phyloP scores from a whole-genome alignment of 2,329 filamentous ascomycete genomes.

The Clarireedia hainanense region DNA sequence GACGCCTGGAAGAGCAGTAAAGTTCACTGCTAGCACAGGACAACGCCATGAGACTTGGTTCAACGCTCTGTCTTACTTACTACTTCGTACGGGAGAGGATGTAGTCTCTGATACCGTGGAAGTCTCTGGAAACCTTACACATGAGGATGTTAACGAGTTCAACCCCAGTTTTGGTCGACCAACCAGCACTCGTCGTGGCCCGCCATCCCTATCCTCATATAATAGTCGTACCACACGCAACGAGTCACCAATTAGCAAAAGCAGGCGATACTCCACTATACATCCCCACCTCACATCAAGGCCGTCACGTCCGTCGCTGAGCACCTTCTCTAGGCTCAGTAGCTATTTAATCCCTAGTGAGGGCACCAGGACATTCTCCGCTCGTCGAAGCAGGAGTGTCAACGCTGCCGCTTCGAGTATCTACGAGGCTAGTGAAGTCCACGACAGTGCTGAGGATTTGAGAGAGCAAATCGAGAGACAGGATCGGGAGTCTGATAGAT shows the following conservation, averaged over 20 bases:
- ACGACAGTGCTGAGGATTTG: constrained; percentile 78
- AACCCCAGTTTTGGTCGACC: constrained; percentile 49
- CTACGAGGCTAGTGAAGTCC: constrained; percentile 49
- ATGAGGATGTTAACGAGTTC: constrained; percentile 68
- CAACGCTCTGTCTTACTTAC: constrained; percentile 88
- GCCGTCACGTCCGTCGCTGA: constrained; percentile 21
- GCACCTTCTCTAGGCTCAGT: constrained; percentile 49
- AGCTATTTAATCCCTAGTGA: constrained; percentile 44
- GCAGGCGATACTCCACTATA: constrained; percentile 5
- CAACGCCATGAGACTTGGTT: constrained; percentile 98
- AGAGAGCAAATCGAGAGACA: constrained; percentile 71
- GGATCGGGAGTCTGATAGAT: constrained; percentile 65
- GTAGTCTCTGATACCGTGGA: constrained; percentile 50
- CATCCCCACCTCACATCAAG: constrained; percentile 18
- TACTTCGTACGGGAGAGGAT: constrained; percentile 68
- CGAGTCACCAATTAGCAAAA: constrained; percentile 45
- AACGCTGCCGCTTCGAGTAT: constrained; percentile 35
- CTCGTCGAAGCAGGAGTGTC: constrained; percentile 43
- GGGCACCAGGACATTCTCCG: constrained; percentile 39
- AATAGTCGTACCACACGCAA: constrained; percentile 65
- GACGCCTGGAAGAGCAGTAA: constrained; percentile 79
- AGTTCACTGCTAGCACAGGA: constrained; percentile 89
- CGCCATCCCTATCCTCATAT: constrained; percentile 68
- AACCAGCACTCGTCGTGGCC: constrained; percentile 44
- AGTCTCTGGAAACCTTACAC: constrained; percentile 46